Evolutionary conservation across 2,329 filamentous ascomycete genomes (phyloP), one percentile per base, ranked within the genome.

Genomic region (Hymenoscyphus repandus): DNA sequence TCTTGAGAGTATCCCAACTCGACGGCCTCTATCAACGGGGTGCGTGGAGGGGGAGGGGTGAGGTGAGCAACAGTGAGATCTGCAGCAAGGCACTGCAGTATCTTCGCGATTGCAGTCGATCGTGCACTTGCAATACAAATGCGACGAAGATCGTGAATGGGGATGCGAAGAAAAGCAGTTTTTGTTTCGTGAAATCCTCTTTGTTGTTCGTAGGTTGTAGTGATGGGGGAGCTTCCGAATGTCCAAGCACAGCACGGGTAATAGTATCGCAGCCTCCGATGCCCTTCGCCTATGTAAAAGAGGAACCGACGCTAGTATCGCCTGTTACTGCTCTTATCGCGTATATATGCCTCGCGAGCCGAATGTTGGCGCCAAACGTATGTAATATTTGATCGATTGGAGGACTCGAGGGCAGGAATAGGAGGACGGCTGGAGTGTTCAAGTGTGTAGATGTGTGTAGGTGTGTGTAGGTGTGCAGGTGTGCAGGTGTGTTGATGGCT

Each of bases 1-100:
- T 66, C 34, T 15, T 40, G 45, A 40, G 36, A 34, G 22, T 47
- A 47, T 47, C 34, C 18, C 20, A 15, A 47, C 12, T 13, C 34
- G 12, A 20, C 32, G 20, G 20, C 33, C n/a, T 20, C 32, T 46
- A 27, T 15, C 12, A 12, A 18, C 31, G 30, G 48, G 12, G 22
- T 12, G 47, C 43, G 47, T 45, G 36, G 30, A 22, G n/a, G 41
- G 34, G 18, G 40, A 39, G 32, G 40, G 30, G 22, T 17, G n/a
- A 34, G 20, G 27, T 33, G 43, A 22, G 33, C n/a, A 53, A 20
- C 20, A 30, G 10, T 22, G 38, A 49, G 31, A 30, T 33, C 27
- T 37, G 27, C 50, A 47, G 20, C 44, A 31, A 39, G 30, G 37
- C 33, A n/a, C 15, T 47, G 44, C 51, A 53, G 47, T 45, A 39